phyloP scores from a whole-genome alignment of 176 grass and related monocot genomes.

The Aegilops sharonensis region DNA sequence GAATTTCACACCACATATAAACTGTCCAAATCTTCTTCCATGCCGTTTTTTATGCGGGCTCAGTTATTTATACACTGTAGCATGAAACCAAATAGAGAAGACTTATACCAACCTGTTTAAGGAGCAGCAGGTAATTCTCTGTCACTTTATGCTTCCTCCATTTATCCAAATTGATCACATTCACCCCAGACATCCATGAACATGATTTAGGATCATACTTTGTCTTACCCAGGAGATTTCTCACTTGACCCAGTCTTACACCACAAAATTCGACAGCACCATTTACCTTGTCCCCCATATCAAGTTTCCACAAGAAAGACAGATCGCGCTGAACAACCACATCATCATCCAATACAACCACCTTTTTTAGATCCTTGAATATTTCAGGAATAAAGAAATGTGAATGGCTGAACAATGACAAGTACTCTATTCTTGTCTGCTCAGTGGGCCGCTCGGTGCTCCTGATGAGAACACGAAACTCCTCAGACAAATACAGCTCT shows the following conservation, averaged over 20 bases:
- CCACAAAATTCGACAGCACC: constrained; percentile 74
- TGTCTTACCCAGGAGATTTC: constrained; percentile 58
- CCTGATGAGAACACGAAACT: constrained; percentile 87
- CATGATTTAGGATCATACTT: constrained; percentile 74
- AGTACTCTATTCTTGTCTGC: constrained; percentile 67
- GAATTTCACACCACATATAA: neutral
- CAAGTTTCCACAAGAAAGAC: constrained; percentile 81
- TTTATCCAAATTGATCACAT: constrained; percentile 89
- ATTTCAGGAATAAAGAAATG: constrained; percentile 95
- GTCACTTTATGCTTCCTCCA: constrained; percentile 89
- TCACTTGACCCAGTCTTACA: constrained; percentile 68
- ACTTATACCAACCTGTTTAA: constrained; percentile 58
- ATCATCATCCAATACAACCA: constrained; percentile 89
- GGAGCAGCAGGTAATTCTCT: constrained; percentile 60
- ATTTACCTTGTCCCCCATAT: constrained; percentile 90
- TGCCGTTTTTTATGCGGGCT: neutral
- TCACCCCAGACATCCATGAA: constrained; percentile 92
- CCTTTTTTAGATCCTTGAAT: constrained; percentile 84
- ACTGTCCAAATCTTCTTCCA: neutral
- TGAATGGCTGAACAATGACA: constrained; percentile 81
- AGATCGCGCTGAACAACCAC: constrained; percentile 85
- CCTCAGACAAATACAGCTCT: constrained; percentile 72
- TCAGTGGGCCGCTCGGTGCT: constrained; percentile 48
- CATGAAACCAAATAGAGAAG: constrained; percentile 1
- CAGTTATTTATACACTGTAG: neutral